phyloP scores from a whole-genome alignment of 768 basidiomycete genomes.

The Suillus sp. region DNA sequence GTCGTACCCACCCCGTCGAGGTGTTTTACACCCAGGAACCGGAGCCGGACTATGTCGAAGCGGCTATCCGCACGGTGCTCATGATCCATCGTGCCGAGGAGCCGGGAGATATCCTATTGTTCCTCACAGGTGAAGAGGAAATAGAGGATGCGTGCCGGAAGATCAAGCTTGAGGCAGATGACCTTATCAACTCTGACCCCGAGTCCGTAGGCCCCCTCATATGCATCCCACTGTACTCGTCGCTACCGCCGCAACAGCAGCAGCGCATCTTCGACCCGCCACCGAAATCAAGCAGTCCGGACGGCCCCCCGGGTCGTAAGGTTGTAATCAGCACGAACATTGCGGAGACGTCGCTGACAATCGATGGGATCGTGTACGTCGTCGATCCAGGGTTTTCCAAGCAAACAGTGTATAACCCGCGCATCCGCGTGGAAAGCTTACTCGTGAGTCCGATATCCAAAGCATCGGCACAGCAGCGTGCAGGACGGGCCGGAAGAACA shows the following conservation, averaged over 20 bases:
- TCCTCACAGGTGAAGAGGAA: slow-evolving; percentile 98
- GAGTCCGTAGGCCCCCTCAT: slow-evolving; percentile 81
- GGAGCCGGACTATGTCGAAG: slow-evolving; percentile 96
- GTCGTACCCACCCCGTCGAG: slow-evolving; percentile 94
- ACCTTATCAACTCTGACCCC: slow-evolving; percentile 70
- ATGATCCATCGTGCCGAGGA: slow-evolving; percentile 98
- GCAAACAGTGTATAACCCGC: slow-evolving; percentile 97
- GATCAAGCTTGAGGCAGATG: slow-evolving; percentile 90
- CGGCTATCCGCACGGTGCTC: slow-evolving; percentile 93
- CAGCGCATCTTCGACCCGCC: slow-evolving; percentile 95
- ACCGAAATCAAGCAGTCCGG: slow-evolving; percentile 59
- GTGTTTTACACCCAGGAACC: slow-evolving; percentile 94
- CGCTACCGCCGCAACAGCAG: slow-evolving; percentile 91
- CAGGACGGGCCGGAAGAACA: slow-evolving; percentile 95
- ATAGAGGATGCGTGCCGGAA: slow-evolving; percentile 97
- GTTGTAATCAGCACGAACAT: slow-evolving; percentile 96
- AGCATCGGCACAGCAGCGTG: slow-evolving; percentile 93
- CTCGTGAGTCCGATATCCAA: slow-evolving; percentile 97
- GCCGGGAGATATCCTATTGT: slow-evolving; percentile 88
- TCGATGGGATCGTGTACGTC: slow-evolving; percentile 98
- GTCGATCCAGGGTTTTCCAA: slow-evolving; percentile 98
- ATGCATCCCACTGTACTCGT: slow-evolving; percentile 94
- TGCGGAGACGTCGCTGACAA: slow-evolving; percentile 96
- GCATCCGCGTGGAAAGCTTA: slow-evolving; percentile 93
- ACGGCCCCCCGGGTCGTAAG: slow-evolving; percentile 87